phyloP scores from a whole-genome alignment of 2,329 filamentous ascomycete genomes.

The Triangularia verruculosa region DNA sequence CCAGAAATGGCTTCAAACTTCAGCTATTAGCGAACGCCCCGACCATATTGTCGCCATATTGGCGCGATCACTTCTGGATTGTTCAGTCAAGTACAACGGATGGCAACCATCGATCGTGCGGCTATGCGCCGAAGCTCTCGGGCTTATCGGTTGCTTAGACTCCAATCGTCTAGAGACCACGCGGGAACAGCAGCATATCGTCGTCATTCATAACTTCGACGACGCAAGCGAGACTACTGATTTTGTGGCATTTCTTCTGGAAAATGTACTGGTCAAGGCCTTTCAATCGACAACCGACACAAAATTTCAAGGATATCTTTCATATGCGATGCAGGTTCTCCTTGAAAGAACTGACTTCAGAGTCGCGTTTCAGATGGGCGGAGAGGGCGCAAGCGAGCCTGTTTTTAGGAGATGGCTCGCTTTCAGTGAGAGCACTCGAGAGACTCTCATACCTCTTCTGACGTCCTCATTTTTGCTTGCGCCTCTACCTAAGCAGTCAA shows the following conservation, averaged over 20 bases:
- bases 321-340: slow-evolving; percentile 91
- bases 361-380: slow-evolving; percentile 46
- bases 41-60: slow-evolving; percentile 69
- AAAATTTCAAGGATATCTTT: slow-evolving; percentile 83
- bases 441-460: slow-evolving; percentile 83
- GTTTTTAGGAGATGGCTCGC: slow-evolving; percentile 72
- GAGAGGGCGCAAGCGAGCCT: slow-evolving; percentile 49
- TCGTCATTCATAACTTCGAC: slow-evolving; percentile 85
- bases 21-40: slow-evolving; percentile 79
- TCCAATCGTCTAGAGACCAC: slow-evolving; percentile 82
- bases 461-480: slow-evolving; percentile 77
- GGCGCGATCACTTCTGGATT: slow-evolving; percentile 78
- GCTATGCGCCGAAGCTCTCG: slow-evolving; percentile 78
- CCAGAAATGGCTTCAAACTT: slow-evolving; percentile 75
- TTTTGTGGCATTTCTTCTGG: slow-evolving; percentile 81
- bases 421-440: slow-evolving; percentile 73
- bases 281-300: slow-evolving; percentile 90
- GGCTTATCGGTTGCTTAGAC: slow-evolving; percentile 87
- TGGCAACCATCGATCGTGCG: slow-evolving; percentile 64
- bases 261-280: slow-evolving; percentile 83
- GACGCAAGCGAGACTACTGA: slow-evolving; percentile 73
- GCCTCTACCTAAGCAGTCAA: slow-evolving; percentile 53
- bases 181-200: slow-evolving; percentile 75
- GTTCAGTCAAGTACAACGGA: slow-evolving; percentile 74
- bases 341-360: slow-evolving; percentile 74